Percentiles rank a stretch among this genome's conserved stretches.
These are phyloP conservation scores for Eragrostis curvula DNA, from an alignment of 176 grass and related monocot species.

Conservation along the genomic window DNA sequence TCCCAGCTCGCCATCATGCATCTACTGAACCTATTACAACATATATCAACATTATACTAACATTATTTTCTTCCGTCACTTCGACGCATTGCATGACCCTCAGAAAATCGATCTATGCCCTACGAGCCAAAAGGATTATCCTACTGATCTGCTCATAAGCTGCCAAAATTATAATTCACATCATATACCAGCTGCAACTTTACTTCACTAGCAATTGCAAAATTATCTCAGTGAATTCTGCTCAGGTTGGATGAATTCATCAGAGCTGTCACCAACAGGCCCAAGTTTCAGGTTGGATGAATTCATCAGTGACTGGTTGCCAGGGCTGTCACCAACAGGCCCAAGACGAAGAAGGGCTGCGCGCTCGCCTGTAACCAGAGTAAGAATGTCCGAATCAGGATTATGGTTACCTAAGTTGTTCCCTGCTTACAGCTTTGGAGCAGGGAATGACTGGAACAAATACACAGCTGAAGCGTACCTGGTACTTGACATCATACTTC, in stretches of 20 bases:
- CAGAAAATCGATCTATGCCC: background rate
- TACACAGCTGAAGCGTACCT: conserved; percentile 41
- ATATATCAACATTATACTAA: background rate
- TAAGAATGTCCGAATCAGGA: background rate
- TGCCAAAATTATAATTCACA: background rate
- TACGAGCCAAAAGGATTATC: background rate
- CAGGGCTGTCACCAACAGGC: conserved; percentile 76
- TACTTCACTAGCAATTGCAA: background rate
- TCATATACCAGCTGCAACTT: background rate
- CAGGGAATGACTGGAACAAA: background rate
- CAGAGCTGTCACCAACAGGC: conserved; percentile 76
- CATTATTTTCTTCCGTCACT: background rate
- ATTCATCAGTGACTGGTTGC: conserved; percentile 44
- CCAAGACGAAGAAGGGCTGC: conserved; percentile 73
- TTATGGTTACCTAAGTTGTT: background rate
- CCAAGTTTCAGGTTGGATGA: conserved; percentile 14
- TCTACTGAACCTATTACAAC: conserved; percentile 16
- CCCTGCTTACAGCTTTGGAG: background rate
- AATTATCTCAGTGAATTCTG: background rate
- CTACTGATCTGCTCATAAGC: conserved; percentile 5
- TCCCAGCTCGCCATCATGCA: background rate
- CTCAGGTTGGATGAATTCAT: no score
- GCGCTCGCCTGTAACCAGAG: conserved; percentile 58
- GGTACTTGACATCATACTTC: conserved; percentile 85
- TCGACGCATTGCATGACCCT: background rate